Conservation (phyloP, 129 eudicot genomes). For the Artemisia tridentata region DNA sequence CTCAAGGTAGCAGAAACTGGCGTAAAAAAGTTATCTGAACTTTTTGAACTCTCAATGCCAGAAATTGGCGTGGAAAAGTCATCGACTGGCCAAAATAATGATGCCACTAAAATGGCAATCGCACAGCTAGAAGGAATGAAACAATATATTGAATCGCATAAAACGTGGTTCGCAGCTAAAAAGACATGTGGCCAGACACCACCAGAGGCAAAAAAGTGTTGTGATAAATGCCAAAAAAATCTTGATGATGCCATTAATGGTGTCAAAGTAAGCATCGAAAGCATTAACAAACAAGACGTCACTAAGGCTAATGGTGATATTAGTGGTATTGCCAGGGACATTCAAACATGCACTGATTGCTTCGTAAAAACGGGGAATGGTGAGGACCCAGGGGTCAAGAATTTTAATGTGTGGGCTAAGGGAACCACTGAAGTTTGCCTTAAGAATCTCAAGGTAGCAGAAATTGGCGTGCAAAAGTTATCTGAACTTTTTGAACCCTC, state of each 20-base stretch:
- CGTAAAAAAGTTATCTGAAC: neutral
- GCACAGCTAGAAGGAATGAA: too few species aligned
- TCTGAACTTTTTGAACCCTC: too few species aligned
- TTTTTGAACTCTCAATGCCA: conserved; percentile 18
- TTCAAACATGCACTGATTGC: neutral
- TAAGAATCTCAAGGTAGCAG: too few species aligned
- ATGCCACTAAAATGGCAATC: too few species aligned
- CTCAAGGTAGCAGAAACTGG: too few species aligned
- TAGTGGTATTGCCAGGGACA: neutral
- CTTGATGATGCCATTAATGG: neutral
- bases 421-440: neutral
- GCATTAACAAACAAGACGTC: neutral
- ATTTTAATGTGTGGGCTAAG: neutral
- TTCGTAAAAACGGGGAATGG: neutral
- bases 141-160: too few species aligned
- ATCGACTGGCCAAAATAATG: neutral
- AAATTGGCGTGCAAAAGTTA: too few species aligned
- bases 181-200: neutral
- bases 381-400: neutral
- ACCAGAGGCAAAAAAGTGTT: neutral
- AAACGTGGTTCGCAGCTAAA: too few species aligned
- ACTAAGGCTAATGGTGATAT: neutral
- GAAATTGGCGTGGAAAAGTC: conserved; percentile 15
- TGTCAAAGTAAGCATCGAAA: neutral
- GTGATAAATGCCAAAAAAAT: neutral